A percentile compares a stretch with the other conserved stretches of the same genome.
phyloP scores from a whole-genome alignment of 1,284 basidiomycete genomes.

The Exobasidium rhododendri region DNA sequence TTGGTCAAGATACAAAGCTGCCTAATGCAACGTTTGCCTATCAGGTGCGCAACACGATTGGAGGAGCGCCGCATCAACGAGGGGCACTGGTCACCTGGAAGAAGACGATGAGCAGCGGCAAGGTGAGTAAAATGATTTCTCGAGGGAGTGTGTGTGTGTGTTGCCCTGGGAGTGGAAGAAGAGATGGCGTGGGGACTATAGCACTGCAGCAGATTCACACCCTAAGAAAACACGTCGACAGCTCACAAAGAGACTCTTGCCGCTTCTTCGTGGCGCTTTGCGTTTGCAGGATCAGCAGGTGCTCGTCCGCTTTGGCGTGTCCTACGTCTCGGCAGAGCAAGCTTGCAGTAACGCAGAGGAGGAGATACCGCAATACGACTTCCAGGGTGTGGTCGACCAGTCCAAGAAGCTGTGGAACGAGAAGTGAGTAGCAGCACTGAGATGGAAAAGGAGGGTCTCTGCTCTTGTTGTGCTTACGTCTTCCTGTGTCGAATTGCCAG shows the following conservation, averaged over 20 bases:
- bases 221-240: background rate
- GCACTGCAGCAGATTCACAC: background rate
- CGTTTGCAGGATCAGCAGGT: conserved; percentile 17
- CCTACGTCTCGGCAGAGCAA: conserved; percentile 34
- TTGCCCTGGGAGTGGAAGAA: background rate
- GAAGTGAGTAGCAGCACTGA: too few relatives aligned
- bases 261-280: background rate
- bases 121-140: conserved; percentile 2
- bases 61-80: conserved; percentile 30
- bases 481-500: background rate
- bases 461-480: background rate
- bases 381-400: conserved; percentile 26
- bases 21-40: conserved; percentile 26
- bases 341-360: conserved; percentile 42
- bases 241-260: conserved; percentile 8
- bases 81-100: conserved; percentile 33
- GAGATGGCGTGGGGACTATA: background rate
- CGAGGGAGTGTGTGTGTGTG: background rate
- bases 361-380: conserved; percentile 35
- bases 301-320: conserved; percentile 34
- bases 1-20: conserved; percentile 34
- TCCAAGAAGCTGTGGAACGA: conserved; percentile 37
- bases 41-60: conserved; percentile 19
- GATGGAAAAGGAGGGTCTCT: background rate
- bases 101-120: conserved; percentile 1